Evolutionary conservation across 768 basidiomycete species (phyloP).

Genomic region (Dacryopinax spathularia): DNA sequence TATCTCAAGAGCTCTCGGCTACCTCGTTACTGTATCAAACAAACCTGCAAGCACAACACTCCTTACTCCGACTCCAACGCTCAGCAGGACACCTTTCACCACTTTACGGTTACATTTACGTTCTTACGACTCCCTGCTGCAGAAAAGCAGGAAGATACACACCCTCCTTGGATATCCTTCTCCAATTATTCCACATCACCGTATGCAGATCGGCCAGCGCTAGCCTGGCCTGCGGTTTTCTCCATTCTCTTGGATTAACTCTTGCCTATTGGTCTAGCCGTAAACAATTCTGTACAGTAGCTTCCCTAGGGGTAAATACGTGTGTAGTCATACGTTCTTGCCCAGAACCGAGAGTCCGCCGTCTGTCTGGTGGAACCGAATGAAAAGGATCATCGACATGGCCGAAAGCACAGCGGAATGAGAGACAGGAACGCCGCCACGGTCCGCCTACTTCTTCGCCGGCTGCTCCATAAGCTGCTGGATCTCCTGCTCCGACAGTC

Average conservation of each 20-base stretch:
- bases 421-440: background rate
- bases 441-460: background rate
- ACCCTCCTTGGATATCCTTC: background rate
- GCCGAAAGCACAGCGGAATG: background rate
- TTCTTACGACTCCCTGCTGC: background rate
- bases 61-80: no score
- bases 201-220: background rate
- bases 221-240: background rate
- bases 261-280: background rate
- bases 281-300: background rate
- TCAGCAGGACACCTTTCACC: no score
- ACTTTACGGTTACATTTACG: no score
- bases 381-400: background rate
- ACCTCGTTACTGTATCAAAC: no score
- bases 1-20: no score
- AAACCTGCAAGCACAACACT: no score
- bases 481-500: conserved; percentile 66
- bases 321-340: background rate
- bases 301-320: background rate
- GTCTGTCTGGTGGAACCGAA: background rate
- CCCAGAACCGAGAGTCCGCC: background rate
- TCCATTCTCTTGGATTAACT: background rate
- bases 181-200: background rate
- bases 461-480: conserved; percentile 35
- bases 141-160: background rate